A percentile compares a stretch with the other conserved stretches of the same genome.
These are phyloP conservation scores for Leccinum barrowsii DNA, from an alignment of 768 basidiomycete genomes.

Conservation along the genomic window DNA sequence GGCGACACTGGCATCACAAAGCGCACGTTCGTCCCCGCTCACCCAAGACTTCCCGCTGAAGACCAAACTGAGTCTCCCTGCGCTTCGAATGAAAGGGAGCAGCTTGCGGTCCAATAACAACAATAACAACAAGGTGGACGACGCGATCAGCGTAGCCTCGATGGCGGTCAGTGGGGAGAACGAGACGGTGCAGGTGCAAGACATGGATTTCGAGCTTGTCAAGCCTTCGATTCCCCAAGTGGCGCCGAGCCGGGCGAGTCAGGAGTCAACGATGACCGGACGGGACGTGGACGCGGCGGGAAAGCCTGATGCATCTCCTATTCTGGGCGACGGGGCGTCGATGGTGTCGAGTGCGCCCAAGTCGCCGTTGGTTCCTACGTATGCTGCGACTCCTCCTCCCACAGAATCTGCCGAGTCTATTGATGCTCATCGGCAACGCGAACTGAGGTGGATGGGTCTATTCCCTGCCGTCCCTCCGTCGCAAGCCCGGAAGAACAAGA, in stretches of 20 bases:
- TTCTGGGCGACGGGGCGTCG: constrained; percentile 42
- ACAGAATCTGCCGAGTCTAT: constrained; percentile 27
- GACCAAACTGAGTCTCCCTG: constrained; percentile 67
- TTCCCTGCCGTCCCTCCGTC: constrained; percentile 54
- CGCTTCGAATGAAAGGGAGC: constrained; percentile 46
- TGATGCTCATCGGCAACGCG: constrained; percentile 70
- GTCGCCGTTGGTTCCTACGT: constrained; percentile 20
- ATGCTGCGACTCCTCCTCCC: not conserved
- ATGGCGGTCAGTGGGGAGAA: constrained; percentile 30
- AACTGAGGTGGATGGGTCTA: constrained; percentile 70
- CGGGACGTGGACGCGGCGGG: constrained; percentile 19
- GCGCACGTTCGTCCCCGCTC: constrained; percentile 24
- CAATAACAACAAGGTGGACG: constrained; percentile 27
- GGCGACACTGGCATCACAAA: constrained; percentile 29
- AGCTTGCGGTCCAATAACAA: constrained; percentile 3
- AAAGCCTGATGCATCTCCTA: constrained; percentile 18
- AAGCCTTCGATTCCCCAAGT: constrained; percentile 51
- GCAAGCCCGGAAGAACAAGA: constrained; percentile 75
- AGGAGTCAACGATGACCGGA: constrained; percentile 46
- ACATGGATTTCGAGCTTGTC: constrained; percentile 80
- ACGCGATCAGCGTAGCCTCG: constrained; percentile 26
- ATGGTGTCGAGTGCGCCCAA: constrained; percentile 32
- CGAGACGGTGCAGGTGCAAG: constrained; percentile 70
- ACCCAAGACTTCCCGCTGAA: constrained; percentile 38
- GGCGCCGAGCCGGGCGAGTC: constrained; percentile 41